Conservation (phyloP, 139 green algal species). For the Tetraselmis chui region DNA sequence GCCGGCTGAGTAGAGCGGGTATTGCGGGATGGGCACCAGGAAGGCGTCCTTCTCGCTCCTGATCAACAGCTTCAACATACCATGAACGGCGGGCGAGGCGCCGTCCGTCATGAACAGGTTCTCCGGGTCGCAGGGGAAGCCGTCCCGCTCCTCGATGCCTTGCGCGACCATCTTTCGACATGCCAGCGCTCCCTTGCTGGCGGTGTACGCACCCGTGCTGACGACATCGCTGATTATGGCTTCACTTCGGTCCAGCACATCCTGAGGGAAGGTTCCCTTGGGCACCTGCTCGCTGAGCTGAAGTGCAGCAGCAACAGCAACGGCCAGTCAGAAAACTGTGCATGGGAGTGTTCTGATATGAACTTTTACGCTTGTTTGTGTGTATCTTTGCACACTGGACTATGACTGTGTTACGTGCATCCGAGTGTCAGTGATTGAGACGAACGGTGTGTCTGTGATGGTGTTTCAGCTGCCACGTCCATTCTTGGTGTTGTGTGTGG, state of each 20-base stretch:
- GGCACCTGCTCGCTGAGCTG: background rate
- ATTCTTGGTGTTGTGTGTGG: too few relatives aligned
- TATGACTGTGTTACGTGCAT: too few relatives aligned
- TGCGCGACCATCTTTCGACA: constrained; percentile 61
- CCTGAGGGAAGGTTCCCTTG: constrained; percentile 53
- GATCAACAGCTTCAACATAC: constrained; percentile 61
- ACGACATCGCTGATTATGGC: constrained; percentile 28
- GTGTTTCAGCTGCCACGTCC: too few relatives aligned
- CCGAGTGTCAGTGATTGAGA: too few relatives aligned
- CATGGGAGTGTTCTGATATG: too few relatives aligned
- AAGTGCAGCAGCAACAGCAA: too few relatives aligned
- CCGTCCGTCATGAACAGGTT: constrained; percentile 80
- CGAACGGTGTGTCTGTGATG: too few relatives aligned
- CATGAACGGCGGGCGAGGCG: constrained; percentile 65
- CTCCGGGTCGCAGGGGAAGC: constrained; percentile 51
- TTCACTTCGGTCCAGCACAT: constrained; percentile 68
- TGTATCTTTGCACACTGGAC: too few relatives aligned
- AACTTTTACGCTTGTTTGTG: too few relatives aligned
- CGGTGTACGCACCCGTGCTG: constrained; percentile 79
- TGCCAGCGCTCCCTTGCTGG: constrained; percentile 56
- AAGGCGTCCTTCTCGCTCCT: constrained; percentile 52
- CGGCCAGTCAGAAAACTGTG: too few relatives aligned
- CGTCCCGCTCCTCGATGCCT: constrained; percentile 66
- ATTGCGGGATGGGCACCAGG: constrained; percentile 75
- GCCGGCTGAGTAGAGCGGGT: constrained; percentile 66